Base-by-base conservation (phyloP, 192 early-diverging fungal species). In the Coemansia sp. region DNA sequence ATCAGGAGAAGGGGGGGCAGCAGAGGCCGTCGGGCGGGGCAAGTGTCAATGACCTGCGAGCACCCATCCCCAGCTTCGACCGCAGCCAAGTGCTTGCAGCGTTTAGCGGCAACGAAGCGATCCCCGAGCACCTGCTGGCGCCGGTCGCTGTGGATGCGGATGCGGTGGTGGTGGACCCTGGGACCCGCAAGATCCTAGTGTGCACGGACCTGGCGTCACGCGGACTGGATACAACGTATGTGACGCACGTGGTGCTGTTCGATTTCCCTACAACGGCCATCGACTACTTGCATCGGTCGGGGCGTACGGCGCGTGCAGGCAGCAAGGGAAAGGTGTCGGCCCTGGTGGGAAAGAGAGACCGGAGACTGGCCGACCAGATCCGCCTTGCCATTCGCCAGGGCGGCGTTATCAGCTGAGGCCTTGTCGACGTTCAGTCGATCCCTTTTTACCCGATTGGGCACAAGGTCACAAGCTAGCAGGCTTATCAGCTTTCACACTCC, bases 211-310 rank as follows among this genome's bases (percentile, higher is more conserved):
- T 95, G 61, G 93, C 90, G 2, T 93, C 91, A 6, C 83, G 95
- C 30, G 95, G 95, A 0, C 74, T 98, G 29, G 95, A 98, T 58
- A 94, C 92, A 19, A 88, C 87, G 25, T 86, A 86, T 52, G 92
- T 94, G 6, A 83, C 89, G 27, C 95, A 95, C 73, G 93, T 98
- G 11, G 78, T 98, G 6, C 62, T 94, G 45, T 95, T 90, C 62
- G 94, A 98, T 47, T 95, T 98, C 68, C 95, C 95, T 0, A 87
- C 88, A 5, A 92, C 90, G 0, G 87, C 89, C 1, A 89, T 95
- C 22, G 93, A 98, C 74, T 98, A 95, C 69, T 59, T 98, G 55
- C 96, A 98, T 69, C 87, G 96, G 19, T 83, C 92, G 2, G 96
- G 96, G 0, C 77, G 96, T 15, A 96, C 96, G 0, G 96, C 92